Conservation (phyloP, 495 filamentous ascomycete species). For the Podospora comata region DNA sequence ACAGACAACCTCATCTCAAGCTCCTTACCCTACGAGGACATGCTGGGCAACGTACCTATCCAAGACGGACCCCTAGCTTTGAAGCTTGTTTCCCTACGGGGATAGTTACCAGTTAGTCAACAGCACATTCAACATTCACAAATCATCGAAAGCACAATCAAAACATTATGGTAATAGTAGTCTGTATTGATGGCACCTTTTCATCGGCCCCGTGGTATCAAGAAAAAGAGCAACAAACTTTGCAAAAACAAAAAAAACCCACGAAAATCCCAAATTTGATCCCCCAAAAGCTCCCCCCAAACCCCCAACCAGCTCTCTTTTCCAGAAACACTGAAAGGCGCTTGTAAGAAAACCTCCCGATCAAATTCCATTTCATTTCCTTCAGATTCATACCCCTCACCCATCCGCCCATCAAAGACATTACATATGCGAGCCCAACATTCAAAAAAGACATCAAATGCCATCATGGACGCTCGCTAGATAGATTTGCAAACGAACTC, state of each 20-base stretch:
- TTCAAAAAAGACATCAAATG: background rate
- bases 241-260: background rate
- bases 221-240: background rate
- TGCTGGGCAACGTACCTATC: too few relatives aligned
- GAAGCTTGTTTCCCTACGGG: background rate
- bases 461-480: background rate
- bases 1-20: background rate
- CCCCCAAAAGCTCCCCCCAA: background rate
- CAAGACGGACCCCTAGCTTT: too few relatives aligned
- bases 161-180: background rate
- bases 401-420: background rate
- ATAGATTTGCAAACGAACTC: background rate
- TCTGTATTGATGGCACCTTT: background rate
- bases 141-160: background rate
- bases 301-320: background rate
- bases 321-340: background rate
- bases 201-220: background rate
- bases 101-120: background rate
- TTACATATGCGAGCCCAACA: background rate
- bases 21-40: too few relatives aligned
- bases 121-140: background rate
- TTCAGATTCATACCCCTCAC: background rate
- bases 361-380: background rate
- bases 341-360: background rate
- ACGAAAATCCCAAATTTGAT: background rate